Base-by-base conservation (phyloP, 805 yeast genomes). In the Yamadazyma philogaea region DNA sequence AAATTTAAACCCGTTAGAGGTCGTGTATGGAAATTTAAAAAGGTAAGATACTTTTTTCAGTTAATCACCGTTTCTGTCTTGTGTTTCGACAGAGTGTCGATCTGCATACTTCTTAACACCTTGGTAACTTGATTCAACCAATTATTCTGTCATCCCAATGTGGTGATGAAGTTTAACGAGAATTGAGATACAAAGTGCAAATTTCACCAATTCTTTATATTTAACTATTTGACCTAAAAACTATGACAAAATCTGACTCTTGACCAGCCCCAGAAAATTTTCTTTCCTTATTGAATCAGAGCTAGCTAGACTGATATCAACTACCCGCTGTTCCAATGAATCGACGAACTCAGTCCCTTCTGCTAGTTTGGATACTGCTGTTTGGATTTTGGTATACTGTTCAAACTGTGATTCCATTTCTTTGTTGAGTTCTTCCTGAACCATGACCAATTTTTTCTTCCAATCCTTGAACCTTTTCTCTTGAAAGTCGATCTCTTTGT, bases 381-480 rank as follows among this genome's bases (percentile, higher is more conserved):
- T 50, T 54, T 73, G 74, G 40, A 77, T 50, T 21, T 51, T 45
- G 12, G 68, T 53, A 27, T 76, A 57, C 17, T 39, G 18, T 14
- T 12, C 27, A 26, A 32, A 36, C 18, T 31, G 33, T 8, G 49
- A 54, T 42, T 75, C 79, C 44, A 84, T 72, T 42, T 77, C 84
- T 34, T 65, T 59, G 50, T 82, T 82, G 48, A 78, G 74, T 40
- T 59, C 59, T n/a, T 63, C 66, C 59, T 84, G 89, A 53, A 76
- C 76, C 15, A 66, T 68, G 38, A 75, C 67, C 37, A 84, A 63
- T 0, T 76, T 76, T 42, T 59, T 61, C 53, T 80, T 80, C 87
- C 87, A 81, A 24, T 74, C 79, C 53, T 75, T 76, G 49, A 82
- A 82, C 47, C 76, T 73, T 36, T 56, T 62, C 47, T 82, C 87